These are phyloP conservation scores for Arachis stenosperma DNA, from an alignment of 306 rosid genomes.

Conservation along the genomic window DNA sequence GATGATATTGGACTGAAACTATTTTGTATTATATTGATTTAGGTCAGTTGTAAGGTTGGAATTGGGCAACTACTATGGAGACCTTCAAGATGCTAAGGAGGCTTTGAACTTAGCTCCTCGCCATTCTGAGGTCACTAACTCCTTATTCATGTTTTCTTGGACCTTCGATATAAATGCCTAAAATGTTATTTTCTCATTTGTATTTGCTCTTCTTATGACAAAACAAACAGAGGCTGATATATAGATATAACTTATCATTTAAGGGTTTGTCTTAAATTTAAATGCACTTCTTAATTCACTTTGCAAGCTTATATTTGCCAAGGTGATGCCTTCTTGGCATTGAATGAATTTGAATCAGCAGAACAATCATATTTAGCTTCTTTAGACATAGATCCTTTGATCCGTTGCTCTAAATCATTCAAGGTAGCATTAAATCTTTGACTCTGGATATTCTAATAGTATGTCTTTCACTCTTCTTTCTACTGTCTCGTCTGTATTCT, in stretches of 20 bases:
- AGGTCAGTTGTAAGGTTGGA: constrained; percentile 80
- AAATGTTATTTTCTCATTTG: constrained; percentile 11
- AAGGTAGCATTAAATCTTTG: constrained; percentile 57
- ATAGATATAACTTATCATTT: constrained; percentile 7
- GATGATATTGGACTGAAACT: background rate
- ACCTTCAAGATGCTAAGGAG: constrained; percentile 72
- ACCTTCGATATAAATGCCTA: background rate
- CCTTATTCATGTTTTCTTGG: background rate
- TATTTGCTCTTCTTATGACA: constrained; percentile 21
- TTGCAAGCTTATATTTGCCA: constrained; percentile 80
- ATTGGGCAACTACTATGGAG: constrained; percentile 63
- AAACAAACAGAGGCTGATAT: background rate
- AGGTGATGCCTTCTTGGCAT: constrained; percentile 77
- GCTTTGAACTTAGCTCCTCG: constrained; percentile 67
- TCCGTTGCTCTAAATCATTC: constrained; percentile 76
- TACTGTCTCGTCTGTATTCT: no score
- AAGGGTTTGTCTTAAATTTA: constrained; percentile 5
- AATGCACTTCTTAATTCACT: constrained; percentile 21
- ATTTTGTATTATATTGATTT: constrained; percentile 17
- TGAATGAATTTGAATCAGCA: constrained; percentile 64
- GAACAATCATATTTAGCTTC: constrained; percentile 69
- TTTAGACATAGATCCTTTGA: constrained; percentile 67
- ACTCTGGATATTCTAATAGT: constrained; percentile 5
- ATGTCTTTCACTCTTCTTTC: no score
- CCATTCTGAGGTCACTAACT: constrained; percentile 66